phyloP scores from a whole-genome alignment of 2,329 filamentous ascomycete genomes.

The Apiospora koreana region DNA sequence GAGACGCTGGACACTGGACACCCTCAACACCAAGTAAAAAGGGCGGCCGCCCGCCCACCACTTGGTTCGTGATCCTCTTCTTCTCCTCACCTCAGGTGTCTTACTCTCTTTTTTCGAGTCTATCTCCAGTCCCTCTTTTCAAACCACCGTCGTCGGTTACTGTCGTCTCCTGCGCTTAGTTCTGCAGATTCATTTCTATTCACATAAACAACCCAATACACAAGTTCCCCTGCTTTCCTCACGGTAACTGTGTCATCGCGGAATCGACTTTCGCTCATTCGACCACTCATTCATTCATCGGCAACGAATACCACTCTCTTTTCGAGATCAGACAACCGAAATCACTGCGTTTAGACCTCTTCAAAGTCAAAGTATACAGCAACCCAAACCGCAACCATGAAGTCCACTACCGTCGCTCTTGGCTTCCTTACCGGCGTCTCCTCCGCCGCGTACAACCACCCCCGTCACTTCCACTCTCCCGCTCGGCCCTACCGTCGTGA shows the following conservation, averaged over 20 bases:
- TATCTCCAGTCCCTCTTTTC: slow-evolving; percentile 35
- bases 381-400: slow-evolving; percentile 29
- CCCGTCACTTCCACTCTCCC: slow-evolving; percentile 29
- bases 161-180: slow-evolving; percentile 28
- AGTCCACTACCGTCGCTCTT: slow-evolving; percentile 34
- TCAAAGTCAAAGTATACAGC: not conserved
- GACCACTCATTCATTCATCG: slow-evolving; percentile 32
- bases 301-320: slow-evolving; percentile 30
- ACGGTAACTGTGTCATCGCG: slow-evolving; percentile 22
- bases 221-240: slow-evolving; percentile 17
- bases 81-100: slow-evolving; percentile 23
- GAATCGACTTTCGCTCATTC: slow-evolving; percentile 39
- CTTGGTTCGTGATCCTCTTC: slow-evolving; percentile 8
- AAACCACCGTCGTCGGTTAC: slow-evolving; percentile 27
- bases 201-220: slow-evolving; percentile 12
- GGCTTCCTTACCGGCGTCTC: slow-evolving; percentile 34
- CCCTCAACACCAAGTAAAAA: slow-evolving; percentile 24
- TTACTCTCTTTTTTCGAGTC: slow-evolving; percentile 29
- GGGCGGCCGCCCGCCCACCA: slow-evolving; percentile 16
- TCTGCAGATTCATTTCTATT: slow-evolving; percentile 28
- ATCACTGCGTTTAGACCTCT: slow-evolving; percentile 3
- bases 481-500: slow-evolving; percentile 23
- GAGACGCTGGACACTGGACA: too few species aligned
- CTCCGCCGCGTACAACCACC: slow-evolving; percentile 32
- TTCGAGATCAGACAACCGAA: slow-evolving; percentile 25